phyloP scores from a whole-genome alignment of 2,329 filamentous ascomycete genomes.

The Setomelanomma holmii region DNA sequence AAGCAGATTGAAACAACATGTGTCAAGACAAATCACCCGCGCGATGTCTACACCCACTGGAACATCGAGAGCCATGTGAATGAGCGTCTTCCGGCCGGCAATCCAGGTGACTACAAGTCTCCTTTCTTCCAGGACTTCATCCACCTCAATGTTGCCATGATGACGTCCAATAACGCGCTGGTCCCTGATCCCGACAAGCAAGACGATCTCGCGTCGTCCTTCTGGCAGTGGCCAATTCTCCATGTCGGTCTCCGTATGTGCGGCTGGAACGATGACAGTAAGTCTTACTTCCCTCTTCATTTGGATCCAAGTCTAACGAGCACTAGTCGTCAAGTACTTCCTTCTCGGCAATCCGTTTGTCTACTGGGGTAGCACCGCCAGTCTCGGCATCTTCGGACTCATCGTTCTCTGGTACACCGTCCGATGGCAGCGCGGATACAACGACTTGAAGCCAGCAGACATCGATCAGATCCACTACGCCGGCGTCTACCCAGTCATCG shows the following conservation, averaged over 20 bases:
- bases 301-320: slow-evolving; percentile 16
- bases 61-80: slow-evolving; percentile 96
- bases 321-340: slow-evolving; percentile 86
- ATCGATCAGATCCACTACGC: slow-evolving; percentile 96
- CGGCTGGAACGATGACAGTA: slow-evolving; percentile 88
- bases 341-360: slow-evolving; percentile 94
- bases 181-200: slow-evolving; percentile 99
- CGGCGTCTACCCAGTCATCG: slow-evolving; percentile 86
- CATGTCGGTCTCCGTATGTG: slow-evolving; percentile 98
- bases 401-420: slow-evolving; percentile 84
- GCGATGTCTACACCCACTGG: slow-evolving; percentile 97
- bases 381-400: slow-evolving; percentile 74
- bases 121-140: slow-evolving; percentile 98
- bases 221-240: slow-evolving; percentile 98
- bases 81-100: slow-evolving; percentile 85
- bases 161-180: slow-evolving; percentile 99
- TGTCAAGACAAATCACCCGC: slow-evolving; percentile 88
- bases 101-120: slow-evolving; percentile 92
- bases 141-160: slow-evolving; percentile 98
- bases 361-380: slow-evolving; percentile 91
- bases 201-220: slow-evolving; percentile 93
- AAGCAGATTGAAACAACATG: slow-evolving; percentile 99
- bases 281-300: slow-evolving; percentile 14
- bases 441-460: slow-evolving; percentile 78
- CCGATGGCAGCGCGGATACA: slow-evolving; percentile 94